These are phyloP conservation scores for Pascua sp. DNA, from an alignment of 1,284 basidiomycete species.

Conservation along the genomic window DNA sequence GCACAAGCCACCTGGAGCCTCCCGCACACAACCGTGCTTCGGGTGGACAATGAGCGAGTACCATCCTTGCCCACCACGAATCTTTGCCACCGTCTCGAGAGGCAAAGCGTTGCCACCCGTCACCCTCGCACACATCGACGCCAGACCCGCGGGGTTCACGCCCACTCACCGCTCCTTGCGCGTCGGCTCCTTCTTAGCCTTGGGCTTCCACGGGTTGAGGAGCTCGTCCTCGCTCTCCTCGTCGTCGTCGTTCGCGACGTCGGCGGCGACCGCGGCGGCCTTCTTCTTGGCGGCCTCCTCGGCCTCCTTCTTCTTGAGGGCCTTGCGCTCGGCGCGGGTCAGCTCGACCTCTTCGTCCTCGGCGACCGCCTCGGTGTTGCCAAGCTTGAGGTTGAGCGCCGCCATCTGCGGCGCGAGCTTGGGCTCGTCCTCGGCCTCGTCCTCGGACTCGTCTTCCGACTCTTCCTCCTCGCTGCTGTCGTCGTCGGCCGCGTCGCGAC, in stretches of 20 bases:
- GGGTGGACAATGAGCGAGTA: too few species aligned
- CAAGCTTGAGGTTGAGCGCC: slow-evolving; percentile 43
- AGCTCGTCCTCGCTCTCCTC: slow-evolving; percentile 54
- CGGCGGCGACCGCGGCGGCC: slow-evolving; percentile 36
- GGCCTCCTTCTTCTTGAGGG: slow-evolving; percentile 65
- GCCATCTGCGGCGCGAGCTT: slow-evolving; percentile 47
- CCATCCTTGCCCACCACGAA: too few species aligned
- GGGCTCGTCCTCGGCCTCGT: slow-evolving; percentile 20
- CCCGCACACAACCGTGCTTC: too few species aligned
- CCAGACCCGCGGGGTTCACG: too few species aligned
- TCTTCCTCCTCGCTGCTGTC: slow-evolving; percentile 35
- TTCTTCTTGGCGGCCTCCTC: slow-evolving; percentile 47
- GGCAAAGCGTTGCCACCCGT: background rate
- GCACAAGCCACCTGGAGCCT: too few species aligned
- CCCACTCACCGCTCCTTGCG: slow-evolving; percentile 63
- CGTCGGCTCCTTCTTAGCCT: slow-evolving; percentile 53
- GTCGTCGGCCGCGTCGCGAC: slow-evolving; percentile 22
- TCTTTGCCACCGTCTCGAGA: background rate
- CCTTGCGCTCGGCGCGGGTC: slow-evolving; percentile 63
- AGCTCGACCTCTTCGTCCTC: slow-evolving; percentile 54
- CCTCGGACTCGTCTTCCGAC: slow-evolving; percentile 27
- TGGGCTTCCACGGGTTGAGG: slow-evolving; percentile 21
- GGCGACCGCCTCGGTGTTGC: slow-evolving; percentile 42
- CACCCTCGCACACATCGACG: too few species aligned
- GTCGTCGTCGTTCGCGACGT: slow-evolving; percentile 52